Evolutionary conservation across 2,329 filamentous ascomycete genomes (phyloP).

Genomic region (Colletotrichum karsti): DNA sequence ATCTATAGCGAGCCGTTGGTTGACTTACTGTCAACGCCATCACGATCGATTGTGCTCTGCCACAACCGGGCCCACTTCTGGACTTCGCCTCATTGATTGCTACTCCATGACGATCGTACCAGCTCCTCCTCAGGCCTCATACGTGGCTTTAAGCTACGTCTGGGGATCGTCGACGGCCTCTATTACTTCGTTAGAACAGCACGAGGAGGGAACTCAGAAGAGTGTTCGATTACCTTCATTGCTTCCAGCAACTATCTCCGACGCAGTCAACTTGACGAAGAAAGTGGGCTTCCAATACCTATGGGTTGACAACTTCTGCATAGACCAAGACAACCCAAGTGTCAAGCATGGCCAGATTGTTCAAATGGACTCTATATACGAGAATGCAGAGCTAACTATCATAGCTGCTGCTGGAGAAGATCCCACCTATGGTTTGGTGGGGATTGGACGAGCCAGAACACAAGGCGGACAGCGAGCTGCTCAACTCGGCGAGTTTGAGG

Average conservation of each 20-base stretch:
- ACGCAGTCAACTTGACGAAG: conserved; percentile 39
- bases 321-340: conserved; percentile 34
- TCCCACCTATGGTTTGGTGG: conserved; percentile 43
- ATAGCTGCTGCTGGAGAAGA: conserved; percentile 45
- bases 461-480: too few species aligned
- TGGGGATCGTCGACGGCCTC: conserved; percentile 33
- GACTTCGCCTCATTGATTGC: neutral
- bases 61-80: neutral
- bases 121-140: conserved; percentile 14
- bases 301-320: conserved; percentile 49
- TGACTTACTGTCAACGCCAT: too few species aligned
- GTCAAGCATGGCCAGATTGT: conserved; percentile 38
- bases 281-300: conserved; percentile 44
- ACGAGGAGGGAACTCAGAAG: too few species aligned
- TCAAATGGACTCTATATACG: conserved; percentile 48
- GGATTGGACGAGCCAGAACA: too few species aligned
- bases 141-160: conserved; percentile 44
- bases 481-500: conserved; percentile 39
- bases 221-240: too few species aligned
- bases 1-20: too few species aligned
- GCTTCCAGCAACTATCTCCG: neutral
- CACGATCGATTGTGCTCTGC: neutral
- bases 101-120: neutral
- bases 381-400: conserved; percentile 43
- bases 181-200: too few species aligned